Conservation (phyloP, 2,329 filamentous ascomycete genomes). For the Xylaria sp. region DNA sequence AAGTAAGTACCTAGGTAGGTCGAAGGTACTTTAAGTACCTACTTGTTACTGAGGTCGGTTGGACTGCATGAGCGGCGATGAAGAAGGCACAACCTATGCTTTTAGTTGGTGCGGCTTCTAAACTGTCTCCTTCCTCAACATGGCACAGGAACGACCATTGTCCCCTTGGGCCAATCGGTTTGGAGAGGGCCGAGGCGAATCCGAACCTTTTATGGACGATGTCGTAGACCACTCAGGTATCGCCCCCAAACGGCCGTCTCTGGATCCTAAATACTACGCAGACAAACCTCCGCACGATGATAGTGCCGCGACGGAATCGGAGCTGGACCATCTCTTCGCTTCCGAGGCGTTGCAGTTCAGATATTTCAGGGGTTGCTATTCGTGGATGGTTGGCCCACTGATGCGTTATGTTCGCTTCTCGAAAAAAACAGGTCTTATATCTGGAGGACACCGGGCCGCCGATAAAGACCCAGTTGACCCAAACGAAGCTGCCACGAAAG, state of each 20-base stretch:
- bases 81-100: neutral
- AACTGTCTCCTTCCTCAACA: neutral
- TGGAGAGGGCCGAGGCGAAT: neutral
- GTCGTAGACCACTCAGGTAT: slow-evolving; percentile 1
- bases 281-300: neutral
- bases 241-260: neutral
- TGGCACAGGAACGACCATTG: neutral
- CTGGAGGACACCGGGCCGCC: slow-evolving; percentile 11
- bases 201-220: neutral
- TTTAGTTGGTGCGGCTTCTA: neutral
- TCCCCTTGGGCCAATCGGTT: slow-evolving; percentile 27
- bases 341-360: neutral
- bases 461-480: neutral
- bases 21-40: neutral
- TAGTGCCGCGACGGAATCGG: neutral
- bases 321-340: slow-evolving; percentile 4
- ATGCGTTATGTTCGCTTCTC: slow-evolving; percentile 21
- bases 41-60: too few species aligned
- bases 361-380: neutral
- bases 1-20: neutral
- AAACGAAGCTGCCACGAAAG: neutral
- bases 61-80: neutral
- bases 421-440: neutral
- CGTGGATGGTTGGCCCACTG: slow-evolving; percentile 17
- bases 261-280: slow-evolving; percentile 23